Percentiles rank a stretch among this genome's conserved stretches.
These are phyloP conservation scores for Botrytis squamosa DNA, from an alignment of 2,329 filamentous ascomycete species.

Conservation along the genomic window DNA sequence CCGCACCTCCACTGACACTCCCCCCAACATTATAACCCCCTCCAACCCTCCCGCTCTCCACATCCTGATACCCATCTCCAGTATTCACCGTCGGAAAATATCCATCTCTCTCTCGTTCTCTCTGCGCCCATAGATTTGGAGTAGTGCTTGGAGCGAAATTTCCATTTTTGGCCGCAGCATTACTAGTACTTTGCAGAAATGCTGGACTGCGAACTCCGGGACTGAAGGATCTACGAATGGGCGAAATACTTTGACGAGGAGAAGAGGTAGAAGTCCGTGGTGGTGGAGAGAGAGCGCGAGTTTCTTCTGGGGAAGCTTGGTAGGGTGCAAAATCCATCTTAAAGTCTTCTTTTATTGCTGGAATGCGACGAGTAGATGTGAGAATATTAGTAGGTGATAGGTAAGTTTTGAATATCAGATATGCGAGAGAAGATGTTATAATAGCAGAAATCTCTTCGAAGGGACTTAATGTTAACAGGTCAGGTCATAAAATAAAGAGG, in stretches of 20 bases:
- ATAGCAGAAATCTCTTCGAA: background rate
- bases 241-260: conserved; percentile 52
- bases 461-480: background rate
- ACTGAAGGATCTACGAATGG: conserved; percentile 48
- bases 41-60: conserved; percentile 17
- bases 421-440: background rate
- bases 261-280: conserved; percentile 32
- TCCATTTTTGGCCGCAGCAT: conserved; percentile 31
- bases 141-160: conserved; percentile 19
- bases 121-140: conserved; percentile 23
- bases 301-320: conserved; percentile 86
- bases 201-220: conserved; percentile 43
- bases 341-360: background rate
- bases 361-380: background rate
- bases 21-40: background rate
- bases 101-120: conserved; percentile 23
- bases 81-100: conserved; percentile 19
- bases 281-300: conserved; percentile 75
- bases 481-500: background rate
- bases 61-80: conserved; percentile 11
- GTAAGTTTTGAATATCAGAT: background rate
- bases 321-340: conserved; percentile 94
- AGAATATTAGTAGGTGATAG: background rate
- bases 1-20: background rate
- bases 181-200: conserved; percentile 15